A percentile compares a stretch with the other conserved stretches of the same genome.
Evolutionary conservation across 371 early-diverging fungal species (phyloP).

Genomic region (Mortierella sp.): DNA sequence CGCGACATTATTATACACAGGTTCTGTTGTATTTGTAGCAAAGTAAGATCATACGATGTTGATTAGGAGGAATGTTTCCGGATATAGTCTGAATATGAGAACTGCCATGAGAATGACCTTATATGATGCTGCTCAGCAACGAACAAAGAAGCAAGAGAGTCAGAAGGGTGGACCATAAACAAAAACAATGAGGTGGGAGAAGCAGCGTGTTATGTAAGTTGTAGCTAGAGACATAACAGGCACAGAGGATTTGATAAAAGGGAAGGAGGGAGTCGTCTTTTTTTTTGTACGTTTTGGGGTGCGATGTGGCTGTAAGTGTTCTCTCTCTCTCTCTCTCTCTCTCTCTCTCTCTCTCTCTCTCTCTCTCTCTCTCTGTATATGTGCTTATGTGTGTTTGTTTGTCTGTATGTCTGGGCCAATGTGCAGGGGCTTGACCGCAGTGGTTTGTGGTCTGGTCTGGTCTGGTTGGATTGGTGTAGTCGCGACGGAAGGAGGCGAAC

Average conservation of each 20-base stretch:
- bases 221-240: not conserved
- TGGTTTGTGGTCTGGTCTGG: not conserved
- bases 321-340: not conserved
- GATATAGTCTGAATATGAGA: too few species aligned
- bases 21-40: not conserved
- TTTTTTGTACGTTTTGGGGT: too few species aligned
- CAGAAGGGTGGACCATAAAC: not conserved
- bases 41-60: not conserved
- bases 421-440: not conserved
- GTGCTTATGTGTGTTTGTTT: not conserved
- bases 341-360: not conserved
- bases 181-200: not conserved
- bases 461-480: not conserved
- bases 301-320: not conserved
- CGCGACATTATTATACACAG: constrained; percentile 18
- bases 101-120: not conserved
- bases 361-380: too few species aligned
- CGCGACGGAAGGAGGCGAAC: not conserved
- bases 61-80: not conserved
- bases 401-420: not conserved
- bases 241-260: not conserved
- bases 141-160: not conserved
- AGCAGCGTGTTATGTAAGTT: not conserved
- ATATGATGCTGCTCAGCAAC: not conserved
- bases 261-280: not conserved